Evolutionary conservation across 2,329 filamentous ascomycete species (phyloP).

Genomic region (Hypomyces rosellus): DNA sequence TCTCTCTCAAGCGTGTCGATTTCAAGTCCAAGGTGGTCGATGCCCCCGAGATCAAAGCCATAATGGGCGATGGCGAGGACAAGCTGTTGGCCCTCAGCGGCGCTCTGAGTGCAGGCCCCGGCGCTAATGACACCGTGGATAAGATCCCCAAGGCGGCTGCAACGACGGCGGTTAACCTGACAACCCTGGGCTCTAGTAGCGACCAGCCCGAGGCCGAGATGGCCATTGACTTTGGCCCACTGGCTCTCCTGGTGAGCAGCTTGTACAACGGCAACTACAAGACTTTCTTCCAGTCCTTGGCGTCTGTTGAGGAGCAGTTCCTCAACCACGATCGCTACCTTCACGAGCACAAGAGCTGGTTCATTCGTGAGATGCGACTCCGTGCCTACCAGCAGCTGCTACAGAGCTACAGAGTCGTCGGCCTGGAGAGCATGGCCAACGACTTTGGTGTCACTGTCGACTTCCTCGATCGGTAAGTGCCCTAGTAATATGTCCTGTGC

Average conservation of each 20-base stretch:
- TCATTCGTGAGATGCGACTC: constrained; percentile 95
- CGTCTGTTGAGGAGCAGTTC: constrained; percentile 87
- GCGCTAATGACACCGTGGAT: constrained; percentile 67
- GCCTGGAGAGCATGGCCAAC: constrained; percentile 93
- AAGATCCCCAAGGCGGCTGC: constrained; percentile 43
- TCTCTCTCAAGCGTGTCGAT: constrained; percentile 92
- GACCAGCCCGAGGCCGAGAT: constrained; percentile 74
- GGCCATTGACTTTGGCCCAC: constrained; percentile 80
- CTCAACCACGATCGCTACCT: constrained; percentile 91
- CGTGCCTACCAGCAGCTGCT: constrained; percentile 94
- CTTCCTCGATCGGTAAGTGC: constrained; percentile 79
- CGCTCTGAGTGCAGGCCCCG: constrained; percentile 72
- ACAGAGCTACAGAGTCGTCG: constrained; percentile 94
- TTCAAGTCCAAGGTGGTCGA: constrained; percentile 99
- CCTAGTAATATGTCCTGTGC: not conserved
- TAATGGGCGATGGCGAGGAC: constrained; percentile 84
- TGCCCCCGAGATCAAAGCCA: constrained; percentile 95
- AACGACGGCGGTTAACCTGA: constrained; percentile 78
- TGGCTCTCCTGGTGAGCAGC: constrained; percentile 82
- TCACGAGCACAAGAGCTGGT: constrained; percentile 94
- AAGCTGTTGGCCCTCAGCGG: constrained; percentile 78
- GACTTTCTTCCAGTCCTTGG: constrained; percentile 85
- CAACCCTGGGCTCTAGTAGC: constrained; percentile 65
- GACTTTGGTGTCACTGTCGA: constrained; percentile 97
- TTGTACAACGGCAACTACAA: constrained; percentile 93